Conservation (phyloP, 768 basidiomycete species). For the Mycena belliarum region DNA sequence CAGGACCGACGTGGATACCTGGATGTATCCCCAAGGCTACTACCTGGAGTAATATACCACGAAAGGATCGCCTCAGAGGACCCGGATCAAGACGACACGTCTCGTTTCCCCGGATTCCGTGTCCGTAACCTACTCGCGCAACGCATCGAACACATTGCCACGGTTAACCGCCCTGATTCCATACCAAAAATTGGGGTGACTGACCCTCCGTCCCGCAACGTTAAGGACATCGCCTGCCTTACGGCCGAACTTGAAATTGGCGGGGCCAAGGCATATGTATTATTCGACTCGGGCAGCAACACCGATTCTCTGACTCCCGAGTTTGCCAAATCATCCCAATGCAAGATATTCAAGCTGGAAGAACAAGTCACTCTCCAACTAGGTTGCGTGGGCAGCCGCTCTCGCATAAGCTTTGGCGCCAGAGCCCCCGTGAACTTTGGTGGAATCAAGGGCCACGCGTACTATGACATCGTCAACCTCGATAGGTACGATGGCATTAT, state of each 20-base stretch:
- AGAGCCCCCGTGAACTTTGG: slow-evolving; percentile 1
- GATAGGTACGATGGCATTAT: slow-evolving; percentile 35
- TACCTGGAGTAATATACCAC: too few species aligned
- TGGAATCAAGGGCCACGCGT: slow-evolving; percentile 9
- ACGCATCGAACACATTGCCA: not conserved
- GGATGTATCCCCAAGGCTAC: too few species aligned
- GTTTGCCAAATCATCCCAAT: slow-evolving; percentile 20
- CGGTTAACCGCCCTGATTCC: not conserved
- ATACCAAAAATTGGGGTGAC: not conserved
- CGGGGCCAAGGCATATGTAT: slow-evolving; percentile 10
- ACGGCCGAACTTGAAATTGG: slow-evolving; percentile 9
- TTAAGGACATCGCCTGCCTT: not conserved
- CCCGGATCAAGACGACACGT: not conserved
- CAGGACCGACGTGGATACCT: too few species aligned
- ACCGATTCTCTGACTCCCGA: slow-evolving; percentile 23
- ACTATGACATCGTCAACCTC: slow-evolving; percentile 37
- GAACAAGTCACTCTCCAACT: slow-evolving; percentile 29
- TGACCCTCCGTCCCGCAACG: not conserved
- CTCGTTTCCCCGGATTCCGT: not conserved
- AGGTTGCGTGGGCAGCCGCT: slow-evolving; percentile 32
- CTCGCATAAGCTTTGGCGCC: slow-evolving; percentile 29
- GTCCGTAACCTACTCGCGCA: not conserved
- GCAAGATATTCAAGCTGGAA: slow-evolving; percentile 8
- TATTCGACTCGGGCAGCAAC: slow-evolving; percentile 21
- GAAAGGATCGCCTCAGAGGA: not conserved